A percentile compares a stretch with the other conserved stretches of the same genome.
Conservation (phyloP, 108 stramenopile genomes). For the Nitzschia sp. region DNA sequence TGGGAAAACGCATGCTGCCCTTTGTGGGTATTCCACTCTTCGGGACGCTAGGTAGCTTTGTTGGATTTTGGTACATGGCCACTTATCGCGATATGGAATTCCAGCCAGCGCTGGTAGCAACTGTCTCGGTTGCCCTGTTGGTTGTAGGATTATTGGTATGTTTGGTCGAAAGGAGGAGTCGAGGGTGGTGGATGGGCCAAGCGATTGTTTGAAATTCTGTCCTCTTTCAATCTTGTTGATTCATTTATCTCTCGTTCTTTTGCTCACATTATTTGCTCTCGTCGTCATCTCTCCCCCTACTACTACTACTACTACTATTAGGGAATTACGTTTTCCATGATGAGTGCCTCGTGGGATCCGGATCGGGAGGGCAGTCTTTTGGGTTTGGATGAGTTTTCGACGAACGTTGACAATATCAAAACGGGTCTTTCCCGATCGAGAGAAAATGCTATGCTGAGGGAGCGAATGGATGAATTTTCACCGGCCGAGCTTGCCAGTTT, state of each 20-base stretch:
- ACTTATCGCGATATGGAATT: constrained; percentile 76
- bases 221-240: too few relatives aligned
- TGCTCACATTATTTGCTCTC: not conserved
- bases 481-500: constrained; percentile 19
- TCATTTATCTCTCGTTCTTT: constrained; percentile 1
- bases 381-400: constrained; percentile 71
- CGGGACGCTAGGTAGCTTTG: constrained; percentile 64
- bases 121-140: constrained; percentile 66
- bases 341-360: constrained; percentile 80
- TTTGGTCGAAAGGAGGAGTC: constrained; percentile 15
- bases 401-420: constrained; percentile 69
- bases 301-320: too few relatives aligned
- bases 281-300: not conserved
- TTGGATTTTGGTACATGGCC: constrained; percentile 82
- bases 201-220: too few relatives aligned
- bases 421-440: constrained; percentile 60
- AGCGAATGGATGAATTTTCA: constrained; percentile 48
- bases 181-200: too few relatives aligned
- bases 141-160: constrained; percentile 63
- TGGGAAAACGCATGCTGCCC: constrained; percentile 84
- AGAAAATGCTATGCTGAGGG: constrained; percentile 78
- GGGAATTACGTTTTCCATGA: constrained; percentile 84
- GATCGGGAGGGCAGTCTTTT: constrained; percentile 72
- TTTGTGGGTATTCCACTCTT: constrained; percentile 85
- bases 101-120: constrained; percentile 74